A percentile compares a stretch with the other conserved stretches of the same genome.
These are phyloP conservation scores for Penicillium griseofulvum DNA, from an alignment of 2,329 filamentous ascomycete species.

Conservation along the genomic window DNA sequence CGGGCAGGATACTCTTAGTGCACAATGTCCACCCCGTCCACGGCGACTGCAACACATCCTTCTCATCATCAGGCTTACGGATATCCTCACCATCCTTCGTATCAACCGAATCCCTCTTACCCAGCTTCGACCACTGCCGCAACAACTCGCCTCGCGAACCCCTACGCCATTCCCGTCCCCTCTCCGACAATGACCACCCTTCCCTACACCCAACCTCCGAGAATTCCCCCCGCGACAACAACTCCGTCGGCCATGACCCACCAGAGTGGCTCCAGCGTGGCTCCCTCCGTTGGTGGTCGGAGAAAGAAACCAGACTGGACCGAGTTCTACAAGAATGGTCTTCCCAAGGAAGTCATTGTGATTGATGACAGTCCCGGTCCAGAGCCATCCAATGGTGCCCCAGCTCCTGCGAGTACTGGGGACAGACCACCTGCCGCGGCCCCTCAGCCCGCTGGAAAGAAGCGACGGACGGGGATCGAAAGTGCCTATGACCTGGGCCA, in stretches of 20 bases:
- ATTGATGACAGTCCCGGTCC: constrained; percentile 67
- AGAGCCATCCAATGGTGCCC: constrained; percentile 26
- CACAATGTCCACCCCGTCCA: constrained; percentile 78
- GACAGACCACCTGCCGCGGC: constrained; percentile 29
- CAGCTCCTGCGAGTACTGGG: constrained; percentile 20
- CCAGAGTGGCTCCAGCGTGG: constrained; percentile 38
- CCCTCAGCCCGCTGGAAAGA: constrained; percentile 60
- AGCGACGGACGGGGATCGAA: constrained; percentile 65
- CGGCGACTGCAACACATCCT: constrained; percentile 69
- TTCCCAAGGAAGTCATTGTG: constrained; percentile 81
- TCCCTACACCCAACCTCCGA: constrained; percentile 35
- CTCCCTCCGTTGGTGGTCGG: constrained; percentile 42
- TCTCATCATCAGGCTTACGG: constrained; percentile 64
- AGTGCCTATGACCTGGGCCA: constrained; percentile 68
- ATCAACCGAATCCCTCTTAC: constrained; percentile 55
- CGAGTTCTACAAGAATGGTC: constrained; percentile 76
- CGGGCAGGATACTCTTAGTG: constrained; percentile 24
- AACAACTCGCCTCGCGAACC: constrained; percentile 42
- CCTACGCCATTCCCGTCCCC: constrained; percentile 43
- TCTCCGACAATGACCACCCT: constrained; percentile 33
- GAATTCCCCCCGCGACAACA: constrained; percentile 39
- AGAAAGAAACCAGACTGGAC: constrained; percentile 69
- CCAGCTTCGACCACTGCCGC: constrained; percentile 46
- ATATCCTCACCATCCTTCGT: constrained; percentile 56
- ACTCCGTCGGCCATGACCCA: constrained; percentile 37